Conservation (phyloP, 257 asterid genomes). For the Coffea eugenioides region DNA sequence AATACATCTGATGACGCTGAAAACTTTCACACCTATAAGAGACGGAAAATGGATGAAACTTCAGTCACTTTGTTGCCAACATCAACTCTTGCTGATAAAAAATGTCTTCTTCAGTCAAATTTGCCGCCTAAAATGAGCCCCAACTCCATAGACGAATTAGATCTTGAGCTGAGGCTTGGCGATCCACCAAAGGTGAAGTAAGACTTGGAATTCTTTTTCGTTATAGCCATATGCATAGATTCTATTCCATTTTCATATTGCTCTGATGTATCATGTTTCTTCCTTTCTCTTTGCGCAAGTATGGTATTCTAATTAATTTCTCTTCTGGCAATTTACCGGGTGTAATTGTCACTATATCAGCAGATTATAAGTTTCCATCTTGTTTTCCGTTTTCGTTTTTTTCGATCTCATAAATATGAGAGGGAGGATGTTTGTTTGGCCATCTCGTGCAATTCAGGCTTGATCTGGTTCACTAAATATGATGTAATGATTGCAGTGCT, state of each 20-base stretch:
- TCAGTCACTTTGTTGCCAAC: slow-evolving; percentile 33
- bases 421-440: neutral
- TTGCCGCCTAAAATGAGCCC: slow-evolving; percentile 34
- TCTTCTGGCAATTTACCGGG: neutral
- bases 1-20: slow-evolving; percentile 31
- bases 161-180: slow-evolving; percentile 94
- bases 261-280: neutral
- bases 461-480: neutral
- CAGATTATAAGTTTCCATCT: neutral
- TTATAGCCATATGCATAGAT: neutral
- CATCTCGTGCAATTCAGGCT: neutral
- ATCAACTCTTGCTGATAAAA: slow-evolving; percentile 31
- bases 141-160: slow-evolving; percentile 52
- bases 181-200: slow-evolving; percentile 67
- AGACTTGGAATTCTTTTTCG: neutral
- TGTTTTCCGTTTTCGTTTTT: neutral
- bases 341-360: neutral
- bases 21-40: slow-evolving; percentile 50
- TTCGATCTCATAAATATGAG: neutral
- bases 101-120: slow-evolving; percentile 28
- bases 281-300: slow-evolving; percentile 8
- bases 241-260: slow-evolving; percentile 5
- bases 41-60: slow-evolving; percentile 47
- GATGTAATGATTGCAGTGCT: neutral
- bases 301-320: neutral